Percentiles rank a stretch among this genome's conserved stretches.
Evolutionary conservation across 768 basidiomycete genomes (phyloP).

Genomic region (Tylopilus sp.): DNA sequence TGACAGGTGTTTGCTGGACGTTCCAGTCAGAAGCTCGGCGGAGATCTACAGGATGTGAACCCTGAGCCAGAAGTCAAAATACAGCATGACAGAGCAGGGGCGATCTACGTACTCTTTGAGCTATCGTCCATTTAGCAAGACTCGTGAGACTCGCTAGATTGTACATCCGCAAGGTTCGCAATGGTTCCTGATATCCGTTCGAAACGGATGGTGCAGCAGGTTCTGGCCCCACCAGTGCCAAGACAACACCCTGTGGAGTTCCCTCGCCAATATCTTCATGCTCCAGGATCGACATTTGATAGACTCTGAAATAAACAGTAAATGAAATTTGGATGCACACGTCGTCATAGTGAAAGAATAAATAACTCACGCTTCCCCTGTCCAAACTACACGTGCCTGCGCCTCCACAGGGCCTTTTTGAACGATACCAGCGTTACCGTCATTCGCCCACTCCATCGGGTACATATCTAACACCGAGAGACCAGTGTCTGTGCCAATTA

Average conservation of each 20-base stretch:
- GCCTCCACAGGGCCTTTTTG: conserved; percentile 71
- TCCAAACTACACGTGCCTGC: conserved; percentile 63
- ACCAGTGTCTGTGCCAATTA: conserved; percentile 78
- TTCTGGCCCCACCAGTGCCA: conserved; percentile 70
- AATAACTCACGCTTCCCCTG: conserved; percentile 64
- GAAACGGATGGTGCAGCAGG: conserved; percentile 38
- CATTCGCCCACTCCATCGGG: conserved; percentile 59
- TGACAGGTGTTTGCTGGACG: conserved; percentile 43
- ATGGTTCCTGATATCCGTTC: conserved; percentile 51
- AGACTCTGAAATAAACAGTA: conserved; percentile 46
- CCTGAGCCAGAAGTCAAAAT: conserved; percentile 35
- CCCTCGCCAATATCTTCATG: conserved; percentile 52
- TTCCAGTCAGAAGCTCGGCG: conserved; percentile 50
- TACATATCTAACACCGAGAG: conserved; percentile 82
- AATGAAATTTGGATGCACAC: neutral
- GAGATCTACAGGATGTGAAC: conserved; percentile 58
- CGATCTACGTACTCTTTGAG: conserved; percentile 52
- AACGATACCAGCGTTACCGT: conserved; percentile 38
- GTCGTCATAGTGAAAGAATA: neutral
- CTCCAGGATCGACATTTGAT: conserved; percentile 76
- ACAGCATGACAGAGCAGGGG: neutral
- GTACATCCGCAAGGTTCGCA: conserved; percentile 73
- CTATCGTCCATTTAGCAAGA: conserved; percentile 69
- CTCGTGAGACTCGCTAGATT: conserved; percentile 71
- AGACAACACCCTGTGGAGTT: conserved; percentile 68